A percentile compares a stretch with the other conserved stretches of the same genome.
phyloP scores from a whole-genome alignment of 2,329 filamentous ascomycete genomes.

The Thermothelomyces thermophilus region DNA sequence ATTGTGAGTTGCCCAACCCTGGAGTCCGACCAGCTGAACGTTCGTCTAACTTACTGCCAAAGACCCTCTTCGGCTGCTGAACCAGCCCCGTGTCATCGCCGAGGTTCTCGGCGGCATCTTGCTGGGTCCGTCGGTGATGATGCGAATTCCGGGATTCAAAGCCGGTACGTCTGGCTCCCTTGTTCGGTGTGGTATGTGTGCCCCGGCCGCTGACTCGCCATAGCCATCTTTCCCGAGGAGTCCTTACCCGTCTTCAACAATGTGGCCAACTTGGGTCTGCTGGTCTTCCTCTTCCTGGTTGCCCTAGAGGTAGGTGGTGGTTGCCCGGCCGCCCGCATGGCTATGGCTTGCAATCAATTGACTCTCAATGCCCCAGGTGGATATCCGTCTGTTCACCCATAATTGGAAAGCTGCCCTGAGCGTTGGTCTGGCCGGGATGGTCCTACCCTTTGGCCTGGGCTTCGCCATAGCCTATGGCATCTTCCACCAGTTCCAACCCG shows the following conservation, averaged over 20 bases:
- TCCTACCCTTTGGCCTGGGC: constrained; percentile 75
- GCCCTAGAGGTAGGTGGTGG: constrained; percentile 60
- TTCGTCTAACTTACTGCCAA: constrained; percentile 10
- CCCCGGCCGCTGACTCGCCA: background rate
- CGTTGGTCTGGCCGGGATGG: constrained; percentile 74
- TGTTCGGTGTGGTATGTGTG: background rate
- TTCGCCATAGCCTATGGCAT: constrained; percentile 75
- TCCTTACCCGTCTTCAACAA: constrained; percentile 71
- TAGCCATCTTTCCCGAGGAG: constrained; percentile 65
- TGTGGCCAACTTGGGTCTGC: constrained; percentile 75
- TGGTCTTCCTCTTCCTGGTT: constrained; percentile 82
- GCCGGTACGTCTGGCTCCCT: constrained; percentile 24
- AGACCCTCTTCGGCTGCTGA: constrained; percentile 26
- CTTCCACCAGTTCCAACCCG: constrained; percentile 60
- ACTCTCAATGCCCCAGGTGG: constrained; percentile 59
- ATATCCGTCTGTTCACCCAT: constrained; percentile 66
- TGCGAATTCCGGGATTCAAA: constrained; percentile 73
- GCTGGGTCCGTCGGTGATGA: constrained; percentile 81
- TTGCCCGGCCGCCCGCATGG: background rate
- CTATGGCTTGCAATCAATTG: background rate
- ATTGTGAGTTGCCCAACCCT: constrained; percentile 36
- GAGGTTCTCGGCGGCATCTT: constrained; percentile 75
- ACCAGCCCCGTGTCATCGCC: constrained; percentile 69
- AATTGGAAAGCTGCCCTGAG: constrained; percentile 77
- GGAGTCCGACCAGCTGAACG: background rate